A percentile compares a stretch with the other conserved stretches of the same genome.
These are phyloP conservation scores for Draba incana DNA, from an alignment of 345 rosid genomes.

Conservation along the genomic window DNA sequence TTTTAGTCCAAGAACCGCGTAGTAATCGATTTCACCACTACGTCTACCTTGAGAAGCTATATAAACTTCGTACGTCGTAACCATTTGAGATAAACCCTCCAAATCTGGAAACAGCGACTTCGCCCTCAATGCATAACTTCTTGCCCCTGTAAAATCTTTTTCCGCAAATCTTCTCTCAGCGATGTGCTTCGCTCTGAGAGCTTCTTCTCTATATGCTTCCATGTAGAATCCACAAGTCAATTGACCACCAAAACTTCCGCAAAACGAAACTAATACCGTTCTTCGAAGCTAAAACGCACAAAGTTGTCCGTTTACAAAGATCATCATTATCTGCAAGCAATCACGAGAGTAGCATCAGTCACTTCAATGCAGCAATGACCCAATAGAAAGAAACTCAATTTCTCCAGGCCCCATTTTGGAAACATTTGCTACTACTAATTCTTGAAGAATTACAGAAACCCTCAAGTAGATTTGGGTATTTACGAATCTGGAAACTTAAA, in stretches of 20 bases:
- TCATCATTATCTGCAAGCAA: slow-evolving; percentile 30
- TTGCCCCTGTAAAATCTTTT: slow-evolving; percentile 79
- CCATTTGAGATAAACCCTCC: slow-evolving; percentile 94
- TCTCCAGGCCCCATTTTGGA: neutral
- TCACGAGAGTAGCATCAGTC: neutral
- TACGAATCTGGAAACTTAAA: slow-evolving; percentile 29
- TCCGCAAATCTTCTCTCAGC: slow-evolving; percentile 88
- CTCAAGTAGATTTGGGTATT: slow-evolving; percentile 20
- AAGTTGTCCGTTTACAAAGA: slow-evolving; percentile 32
- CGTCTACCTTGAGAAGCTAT: slow-evolving; percentile 68
- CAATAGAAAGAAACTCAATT: neutral
- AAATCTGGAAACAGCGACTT: slow-evolving; percentile 71
- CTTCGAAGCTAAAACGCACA: slow-evolving; percentile 43
- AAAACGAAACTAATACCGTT: slow-evolving; percentile 44
- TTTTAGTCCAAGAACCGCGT: slow-evolving; percentile 86
- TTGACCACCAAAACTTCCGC: slow-evolving; percentile 21
- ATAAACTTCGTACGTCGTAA: slow-evolving; percentile 87
- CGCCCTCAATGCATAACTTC: slow-evolving; percentile 84
- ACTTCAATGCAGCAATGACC: slow-evolving; percentile 1
- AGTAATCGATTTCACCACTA: slow-evolving; percentile 75
- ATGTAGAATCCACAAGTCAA: slow-evolving; percentile 47
- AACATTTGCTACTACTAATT: neutral
- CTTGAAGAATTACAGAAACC: neutral
- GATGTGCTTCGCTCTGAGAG: slow-evolving; percentile 76
- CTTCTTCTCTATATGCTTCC: slow-evolving; percentile 80